Evolutionary conservation across 108 stramenopile genomes (phyloP).

Genomic region (Fistulifera pelliculosa): DNA sequence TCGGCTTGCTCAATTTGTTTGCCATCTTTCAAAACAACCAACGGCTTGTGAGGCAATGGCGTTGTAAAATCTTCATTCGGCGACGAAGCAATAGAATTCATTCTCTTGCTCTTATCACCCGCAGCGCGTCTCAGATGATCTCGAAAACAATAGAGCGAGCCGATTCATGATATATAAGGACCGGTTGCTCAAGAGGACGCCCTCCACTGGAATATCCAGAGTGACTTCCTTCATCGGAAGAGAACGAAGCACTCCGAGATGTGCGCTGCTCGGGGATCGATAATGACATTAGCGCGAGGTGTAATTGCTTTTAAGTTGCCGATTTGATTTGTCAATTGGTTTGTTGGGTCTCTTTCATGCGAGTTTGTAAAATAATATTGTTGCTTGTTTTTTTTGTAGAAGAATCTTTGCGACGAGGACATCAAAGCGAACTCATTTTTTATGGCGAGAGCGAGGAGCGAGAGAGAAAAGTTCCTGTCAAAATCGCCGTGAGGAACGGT

Average conservation of each 20-base stretch:
- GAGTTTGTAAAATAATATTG: too few relatives aligned
- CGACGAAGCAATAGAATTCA: not conserved
- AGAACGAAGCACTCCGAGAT: not conserved
- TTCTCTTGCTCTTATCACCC: not conserved
- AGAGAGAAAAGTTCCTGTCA: too few relatives aligned
- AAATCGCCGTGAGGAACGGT: too few relatives aligned
- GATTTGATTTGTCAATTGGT: too few relatives aligned
- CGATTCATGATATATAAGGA: constrained; percentile 73
- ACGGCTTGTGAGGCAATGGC: not conserved
- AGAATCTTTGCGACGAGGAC: too few relatives aligned
- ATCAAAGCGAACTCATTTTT: too few relatives aligned
- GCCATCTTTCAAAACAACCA: not conserved
- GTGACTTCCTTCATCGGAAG: constrained; percentile 7
- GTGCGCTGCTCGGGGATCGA: too few relatives aligned
- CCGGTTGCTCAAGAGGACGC: constrained; percentile 14
- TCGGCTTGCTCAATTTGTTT: constrained; percentile 1
- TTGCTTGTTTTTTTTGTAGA: too few relatives aligned
- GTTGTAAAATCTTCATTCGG: not conserved
- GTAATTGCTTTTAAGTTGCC: too few relatives aligned
- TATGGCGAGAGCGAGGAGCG: too few relatives aligned
- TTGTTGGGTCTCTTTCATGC: too few relatives aligned
- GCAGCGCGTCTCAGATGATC: constrained; percentile 59
- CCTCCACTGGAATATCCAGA: not conserved
- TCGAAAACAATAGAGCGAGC: constrained; percentile 84
- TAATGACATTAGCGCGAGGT: too few relatives aligned